phyloP scores from a whole-genome alignment of 768 basidiomycete species.

The Paxillus involutus region DNA sequence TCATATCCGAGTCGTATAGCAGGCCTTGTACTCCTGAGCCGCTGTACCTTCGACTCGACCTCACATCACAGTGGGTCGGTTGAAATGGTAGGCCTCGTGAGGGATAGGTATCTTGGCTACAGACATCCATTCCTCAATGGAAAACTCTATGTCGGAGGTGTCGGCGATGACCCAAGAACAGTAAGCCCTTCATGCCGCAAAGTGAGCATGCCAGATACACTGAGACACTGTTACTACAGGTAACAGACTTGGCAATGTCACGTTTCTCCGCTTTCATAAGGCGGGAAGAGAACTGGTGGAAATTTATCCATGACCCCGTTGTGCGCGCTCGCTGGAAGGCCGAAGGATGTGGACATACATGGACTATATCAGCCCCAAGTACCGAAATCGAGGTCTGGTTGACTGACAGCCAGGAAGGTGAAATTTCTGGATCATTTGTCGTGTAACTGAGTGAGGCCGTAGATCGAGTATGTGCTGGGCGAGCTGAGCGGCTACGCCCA shows the following conservation, averaged over 20 bases:
- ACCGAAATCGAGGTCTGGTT: slow-evolving; percentile 32
- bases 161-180: slow-evolving; percentile 52
- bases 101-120: slow-evolving; percentile 34
- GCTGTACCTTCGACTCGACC: no score
- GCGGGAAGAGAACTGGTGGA: slow-evolving; percentile 41
- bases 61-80: background rate
- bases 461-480: slow-evolving; percentile 50
- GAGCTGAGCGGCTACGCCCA: slow-evolving; percentile 47
- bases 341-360: slow-evolving; percentile 26
- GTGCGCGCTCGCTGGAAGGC: slow-evolving; percentile 33
- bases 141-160: slow-evolving; percentile 40
- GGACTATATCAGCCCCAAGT: slow-evolving; percentile 39
- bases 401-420: slow-evolving; percentile 39
- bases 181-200: slow-evolving; percentile 26
- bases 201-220: background rate
- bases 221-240: slow-evolving; percentile 25
- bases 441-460: background rate
- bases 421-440: background rate
- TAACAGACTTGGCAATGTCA: slow-evolving; percentile 51
- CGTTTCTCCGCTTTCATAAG: slow-evolving; percentile 45
- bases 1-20: no score
- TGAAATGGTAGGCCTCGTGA: background rate
- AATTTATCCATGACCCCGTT: slow-evolving; percentile 22
- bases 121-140: slow-evolving; percentile 52
- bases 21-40: no score